A percentile compares a stretch with the other conserved stretches of the same genome.
Conservation (phyloP, 805 yeast genomes). For the Blastobotrys muscicola region DNA sequence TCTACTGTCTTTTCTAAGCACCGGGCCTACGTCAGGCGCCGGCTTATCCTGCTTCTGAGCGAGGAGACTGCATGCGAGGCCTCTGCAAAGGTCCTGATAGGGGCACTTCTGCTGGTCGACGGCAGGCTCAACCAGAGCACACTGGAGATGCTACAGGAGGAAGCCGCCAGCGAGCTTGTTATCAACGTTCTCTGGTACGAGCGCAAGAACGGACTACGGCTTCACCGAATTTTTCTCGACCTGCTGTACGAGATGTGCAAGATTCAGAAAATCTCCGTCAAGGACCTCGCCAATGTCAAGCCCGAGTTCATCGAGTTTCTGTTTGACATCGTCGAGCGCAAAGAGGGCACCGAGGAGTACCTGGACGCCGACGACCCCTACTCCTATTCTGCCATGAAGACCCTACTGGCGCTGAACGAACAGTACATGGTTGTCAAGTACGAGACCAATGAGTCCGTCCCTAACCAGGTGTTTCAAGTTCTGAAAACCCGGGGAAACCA, state of each 20-base stretch:
- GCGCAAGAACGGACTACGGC: constrained; percentile 29
- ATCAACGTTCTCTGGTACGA: constrained; percentile 33
- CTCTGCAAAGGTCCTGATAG: constrained; percentile 32
- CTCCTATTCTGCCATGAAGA: constrained; percentile 59
- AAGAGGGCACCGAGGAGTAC: constrained; percentile 14
- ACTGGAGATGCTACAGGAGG: constrained; percentile 40
- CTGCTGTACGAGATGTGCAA: constrained; percentile 48
- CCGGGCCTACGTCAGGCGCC: constrained; percentile 34
- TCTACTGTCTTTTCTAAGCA: constrained; percentile 46
- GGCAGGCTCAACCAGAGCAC: constrained; percentile 35
- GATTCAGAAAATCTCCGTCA: constrained; percentile 35
- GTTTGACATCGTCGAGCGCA: constrained; percentile 35
- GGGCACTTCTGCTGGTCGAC: constrained; percentile 37
- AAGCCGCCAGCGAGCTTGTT: constrained; percentile 42
- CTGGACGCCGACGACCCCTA: constrained; percentile 39
- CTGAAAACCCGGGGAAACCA: constrained; percentile 36
- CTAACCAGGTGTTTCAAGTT: constrained; percentile 42
- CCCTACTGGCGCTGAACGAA: constrained; percentile 70
- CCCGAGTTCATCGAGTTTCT: constrained; percentile 39
- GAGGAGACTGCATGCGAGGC: constrained; percentile 12
- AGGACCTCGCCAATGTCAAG: constrained; percentile 36
- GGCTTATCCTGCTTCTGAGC: constrained; percentile 30
- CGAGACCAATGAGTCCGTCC: background rate
- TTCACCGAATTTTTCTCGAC: constrained; percentile 39
- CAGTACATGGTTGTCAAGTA: constrained; percentile 62